These are phyloP conservation scores for Aureobasidium sp. DNA, from an alignment of 2,329 filamentous ascomycete genomes.

Conservation along the genomic window DNA sequence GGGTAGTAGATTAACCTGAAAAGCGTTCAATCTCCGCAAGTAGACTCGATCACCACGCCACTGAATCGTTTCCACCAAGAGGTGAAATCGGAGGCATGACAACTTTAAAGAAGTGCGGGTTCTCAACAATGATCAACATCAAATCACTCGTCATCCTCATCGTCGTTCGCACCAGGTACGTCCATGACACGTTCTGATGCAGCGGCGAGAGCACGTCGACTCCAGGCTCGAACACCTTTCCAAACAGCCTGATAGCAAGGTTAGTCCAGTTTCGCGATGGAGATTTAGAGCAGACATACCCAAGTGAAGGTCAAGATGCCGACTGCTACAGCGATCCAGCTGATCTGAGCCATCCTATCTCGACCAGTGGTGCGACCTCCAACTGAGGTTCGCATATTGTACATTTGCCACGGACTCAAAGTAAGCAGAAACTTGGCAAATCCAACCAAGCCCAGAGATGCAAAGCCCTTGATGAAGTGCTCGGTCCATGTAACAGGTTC, in stretches of 20 bases:
- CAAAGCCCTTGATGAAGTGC: slow-evolving; percentile 82
- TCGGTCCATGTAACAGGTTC: slow-evolving; percentile 59
- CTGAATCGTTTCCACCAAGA: slow-evolving; percentile 44
- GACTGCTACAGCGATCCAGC: slow-evolving; percentile 68
- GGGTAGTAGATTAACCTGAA: background rate
- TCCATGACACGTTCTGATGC: slow-evolving; percentile 77
- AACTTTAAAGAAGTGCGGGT: slow-evolving; percentile 91
- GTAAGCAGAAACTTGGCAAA: slow-evolving; percentile 72
- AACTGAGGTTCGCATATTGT: slow-evolving; percentile 58
- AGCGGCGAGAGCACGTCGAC: slow-evolving; percentile 61
- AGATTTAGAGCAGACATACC: slow-evolving; percentile 43
- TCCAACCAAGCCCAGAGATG: slow-evolving; percentile 80
- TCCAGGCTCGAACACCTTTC: slow-evolving; percentile 70
- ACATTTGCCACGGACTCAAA: slow-evolving; percentile 68
- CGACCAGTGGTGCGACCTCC: slow-evolving; percentile 57
- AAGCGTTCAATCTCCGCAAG: slow-evolving; percentile 67
- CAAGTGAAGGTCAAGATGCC: slow-evolving; percentile 72
- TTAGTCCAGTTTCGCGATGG: slow-evolving; percentile 18
- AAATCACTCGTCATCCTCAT: slow-evolving; percentile 37
- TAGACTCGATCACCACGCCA: slow-evolving; percentile 92
- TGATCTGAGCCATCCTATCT: slow-evolving; percentile 69
- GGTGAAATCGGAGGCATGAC: slow-evolving; percentile 50
- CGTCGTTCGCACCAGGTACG: slow-evolving; percentile 58
- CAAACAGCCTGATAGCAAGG: slow-evolving; percentile 56
- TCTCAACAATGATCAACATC: background rate